phyloP scores from a whole-genome alignment of 2,329 filamentous ascomycete genomes.

The Fonsecaea nubica region DNA sequence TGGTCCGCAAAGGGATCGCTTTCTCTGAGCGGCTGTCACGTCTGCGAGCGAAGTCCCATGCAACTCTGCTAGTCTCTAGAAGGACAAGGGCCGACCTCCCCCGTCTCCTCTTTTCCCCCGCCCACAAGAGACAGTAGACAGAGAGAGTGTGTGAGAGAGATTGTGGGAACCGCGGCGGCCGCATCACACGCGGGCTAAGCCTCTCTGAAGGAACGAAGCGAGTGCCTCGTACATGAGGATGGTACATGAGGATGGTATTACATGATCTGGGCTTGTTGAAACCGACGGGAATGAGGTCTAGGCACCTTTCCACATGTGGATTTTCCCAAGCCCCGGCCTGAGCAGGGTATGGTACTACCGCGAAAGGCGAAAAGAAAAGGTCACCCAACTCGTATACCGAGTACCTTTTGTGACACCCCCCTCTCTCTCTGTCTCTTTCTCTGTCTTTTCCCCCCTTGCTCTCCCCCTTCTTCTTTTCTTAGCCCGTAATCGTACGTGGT shows the following conservation, averaged over 20 bases:
- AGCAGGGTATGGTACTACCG: neutral
- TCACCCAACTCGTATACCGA: too few species aligned
- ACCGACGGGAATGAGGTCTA: slow-evolving; percentile 3
- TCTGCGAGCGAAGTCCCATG: slow-evolving; percentile 6
- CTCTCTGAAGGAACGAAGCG: slow-evolving; percentile 8
- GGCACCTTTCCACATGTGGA: neutral
- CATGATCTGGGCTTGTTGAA: slow-evolving; percentile 6
- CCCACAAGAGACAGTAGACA: neutral
- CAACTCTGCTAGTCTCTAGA: slow-evolving; percentile 16
- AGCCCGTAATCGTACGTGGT: neutral
- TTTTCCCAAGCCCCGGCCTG: neutral
- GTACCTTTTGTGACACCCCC: neutral
- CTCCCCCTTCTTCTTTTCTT: neutral
- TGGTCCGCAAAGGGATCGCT: slow-evolving; percentile 11
- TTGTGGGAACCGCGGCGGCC: slow-evolving; percentile 12
- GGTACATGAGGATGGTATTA: neutral
- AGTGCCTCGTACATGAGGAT: neutral
- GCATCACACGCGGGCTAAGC: neutral
- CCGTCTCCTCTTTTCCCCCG: neutral
- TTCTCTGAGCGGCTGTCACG: slow-evolving; percentile 2
- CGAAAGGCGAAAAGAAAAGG: slow-evolving; percentile 1
- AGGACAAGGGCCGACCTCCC: neutral
- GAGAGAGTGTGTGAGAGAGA: neutral
- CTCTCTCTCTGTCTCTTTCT: neutral
- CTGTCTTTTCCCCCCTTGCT: neutral